Evolutionary conservation across 768 basidiomycete genomes (phyloP).

Genomic region (Boletus rubropictus): DNA sequence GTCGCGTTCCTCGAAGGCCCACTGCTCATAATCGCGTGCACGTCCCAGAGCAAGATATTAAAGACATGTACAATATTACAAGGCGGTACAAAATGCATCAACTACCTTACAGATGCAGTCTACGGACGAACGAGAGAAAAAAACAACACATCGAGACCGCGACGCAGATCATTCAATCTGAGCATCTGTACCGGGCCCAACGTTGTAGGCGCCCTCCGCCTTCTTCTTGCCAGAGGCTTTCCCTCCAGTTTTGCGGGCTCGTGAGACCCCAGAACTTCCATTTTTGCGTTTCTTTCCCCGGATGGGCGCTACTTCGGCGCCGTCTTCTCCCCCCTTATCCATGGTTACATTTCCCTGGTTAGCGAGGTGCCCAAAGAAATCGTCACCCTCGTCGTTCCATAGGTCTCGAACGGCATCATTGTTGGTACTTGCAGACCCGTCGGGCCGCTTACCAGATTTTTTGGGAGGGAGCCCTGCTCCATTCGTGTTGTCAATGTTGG

Average conservation of each 20-base stretch:
- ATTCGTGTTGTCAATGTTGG: constrained; percentile 53
- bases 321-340: constrained; percentile 31
- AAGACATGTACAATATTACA: constrained; percentile 27
- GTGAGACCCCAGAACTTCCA: constrained; percentile 14
- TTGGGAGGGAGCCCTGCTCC: constrained; percentile 33
- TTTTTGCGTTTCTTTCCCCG: constrained; percentile 34
- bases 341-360: constrained; percentile 14
- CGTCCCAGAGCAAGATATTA: constrained; percentile 17
- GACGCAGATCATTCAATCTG: constrained; percentile 22
- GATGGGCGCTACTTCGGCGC: constrained; percentile 18
- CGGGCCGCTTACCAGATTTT: constrained; percentile 32
- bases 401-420: constrained; percentile 50
- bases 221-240: constrained; percentile 30
- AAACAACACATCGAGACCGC: constrained; percentile 7
- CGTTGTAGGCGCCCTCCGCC: constrained; percentile 20
- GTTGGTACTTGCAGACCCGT: constrained; percentile 29
- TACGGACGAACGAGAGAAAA: constrained; percentile 8
- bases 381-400: constrained; percentile 85
- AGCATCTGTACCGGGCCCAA: constrained; percentile 22
- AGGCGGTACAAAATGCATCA: constrained; percentile 23
- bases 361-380: constrained; percentile 68
- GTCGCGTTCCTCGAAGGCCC: background rate
- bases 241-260: constrained; percentile 30
- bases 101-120: constrained; percentile 30
- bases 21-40: background rate